Base-by-base conservation (phyloP, 106 monocot genomes). In the Acorus calamus region DNA sequence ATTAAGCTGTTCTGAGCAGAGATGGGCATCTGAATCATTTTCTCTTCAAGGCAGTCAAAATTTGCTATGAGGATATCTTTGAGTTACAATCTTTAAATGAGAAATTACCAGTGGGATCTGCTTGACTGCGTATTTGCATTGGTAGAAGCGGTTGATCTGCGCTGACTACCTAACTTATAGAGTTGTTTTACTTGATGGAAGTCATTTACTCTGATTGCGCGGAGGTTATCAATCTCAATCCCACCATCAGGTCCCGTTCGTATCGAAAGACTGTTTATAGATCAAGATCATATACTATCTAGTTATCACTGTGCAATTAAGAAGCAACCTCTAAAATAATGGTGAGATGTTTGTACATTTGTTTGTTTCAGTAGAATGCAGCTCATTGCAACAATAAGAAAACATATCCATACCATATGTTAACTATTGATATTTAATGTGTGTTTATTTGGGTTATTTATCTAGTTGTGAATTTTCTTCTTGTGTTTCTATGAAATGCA, bases 51-150 rank as follows among this genome's bases (percentile, higher is more conserved):
- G 12, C 7, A 11, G 4, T 57, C 8, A 11, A 57, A 11, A 11
- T 57, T 12, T 8, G 56, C 13, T 6, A 56, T 52, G 70, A 43
- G n/a, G n/a, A n/a, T n/a, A n/a, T n/a, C n/a, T n/a, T n/a, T n/a
- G n/a, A n/a, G n/a, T n/a, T n/a, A n/a, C n/a, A n/a, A n/a, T n/a
- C n/a, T n/a, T n/a, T n/a, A n/a, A n/a, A n/a, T n/a, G n/a, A n/a
- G n/a, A n/a, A n/a, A 12, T 66, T 80, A 89, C 89, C 89, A 85
- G 70, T 89, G 89, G 41, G 89, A 89, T 79, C 89, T 79, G 74
- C 89, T 89, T 75, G 89, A 89, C 7, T 64, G 80, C 8, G 62
- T 66, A 72, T 85, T 89, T 4, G 77, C 71, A 71, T 74, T 74
- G 11, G 89, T 89, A 51, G 85, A 79, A 52, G 82, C 79, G 52